A percentile compares a stretch with the other conserved stretches of the same genome.
Conservation (phyloP, 768 basidiomycete genomes). For the Kwoniella dejecticola region DNA sequence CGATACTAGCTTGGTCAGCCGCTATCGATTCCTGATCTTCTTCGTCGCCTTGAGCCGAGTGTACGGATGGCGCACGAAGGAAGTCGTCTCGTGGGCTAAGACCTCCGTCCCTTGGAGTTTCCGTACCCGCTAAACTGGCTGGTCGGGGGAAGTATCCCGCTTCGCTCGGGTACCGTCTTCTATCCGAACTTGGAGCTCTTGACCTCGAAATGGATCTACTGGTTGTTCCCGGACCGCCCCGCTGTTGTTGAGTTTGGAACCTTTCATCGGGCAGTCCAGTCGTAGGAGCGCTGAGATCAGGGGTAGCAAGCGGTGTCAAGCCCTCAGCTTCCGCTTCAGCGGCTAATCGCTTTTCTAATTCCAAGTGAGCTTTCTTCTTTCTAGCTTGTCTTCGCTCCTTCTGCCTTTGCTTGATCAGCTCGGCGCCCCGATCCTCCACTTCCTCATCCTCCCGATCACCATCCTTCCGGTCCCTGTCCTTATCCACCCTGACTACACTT, state of each 20-base stretch:
- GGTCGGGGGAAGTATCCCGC: constrained; percentile 36
- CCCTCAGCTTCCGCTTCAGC: constrained; percentile 24
- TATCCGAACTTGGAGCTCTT: constrained; percentile 31
- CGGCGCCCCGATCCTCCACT: constrained; percentile 56
- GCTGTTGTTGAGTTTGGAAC: constrained; percentile 21
- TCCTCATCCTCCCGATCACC: constrained; percentile 52
- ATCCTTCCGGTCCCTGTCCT: too few relatives aligned
- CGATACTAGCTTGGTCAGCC: constrained; percentile 27
- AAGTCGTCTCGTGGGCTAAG: constrained; percentile 38
- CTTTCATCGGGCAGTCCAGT: constrained; percentile 26
- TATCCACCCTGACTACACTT: constrained; percentile 3
- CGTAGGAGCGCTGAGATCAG: constrained; percentile 25
- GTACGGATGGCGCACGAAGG: constrained; percentile 30
- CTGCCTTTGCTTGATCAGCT: constrained; percentile 56
- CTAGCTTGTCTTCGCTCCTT: constrained; percentile 51
- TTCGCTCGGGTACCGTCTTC: constrained; percentile 17
- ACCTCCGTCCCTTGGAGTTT: constrained; percentile 35
- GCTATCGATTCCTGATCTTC: constrained; percentile 32
- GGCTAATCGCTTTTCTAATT: constrained; percentile 31
- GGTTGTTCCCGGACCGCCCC: constrained; percentile 10
- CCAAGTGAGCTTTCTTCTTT: constrained; percentile 36
- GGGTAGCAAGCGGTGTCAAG: constrained; percentile 11
- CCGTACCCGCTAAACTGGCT: constrained; percentile 26
- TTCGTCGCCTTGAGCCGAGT: constrained; percentile 50
- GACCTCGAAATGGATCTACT: constrained; percentile 39